phyloP scores from a whole-genome alignment of 768 basidiomycete species.

The Lentinula lateritia region DNA sequence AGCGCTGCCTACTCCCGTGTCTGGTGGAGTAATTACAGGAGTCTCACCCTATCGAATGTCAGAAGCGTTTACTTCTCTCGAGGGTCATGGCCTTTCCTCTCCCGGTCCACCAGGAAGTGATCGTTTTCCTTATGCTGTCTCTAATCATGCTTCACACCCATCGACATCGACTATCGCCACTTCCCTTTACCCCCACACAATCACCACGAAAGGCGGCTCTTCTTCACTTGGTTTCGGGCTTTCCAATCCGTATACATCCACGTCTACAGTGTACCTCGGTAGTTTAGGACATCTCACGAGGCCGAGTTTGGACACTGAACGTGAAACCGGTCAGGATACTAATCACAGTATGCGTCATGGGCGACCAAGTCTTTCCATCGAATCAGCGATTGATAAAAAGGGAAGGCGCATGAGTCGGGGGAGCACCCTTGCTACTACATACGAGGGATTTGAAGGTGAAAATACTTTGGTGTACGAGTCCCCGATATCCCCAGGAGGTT shows the following conservation, averaged over 20 bases:
- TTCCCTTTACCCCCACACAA: not conserved
- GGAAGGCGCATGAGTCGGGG: not conserved
- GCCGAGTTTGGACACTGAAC: not conserved
- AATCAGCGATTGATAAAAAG: not conserved
- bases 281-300: not conserved
- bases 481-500: not conserved
- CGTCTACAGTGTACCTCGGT: not conserved
- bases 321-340: not conserved
- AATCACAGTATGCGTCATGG: not conserved
- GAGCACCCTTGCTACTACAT: not conserved
- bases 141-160: not conserved
- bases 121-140: not conserved
- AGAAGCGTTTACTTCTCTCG: not conserved
- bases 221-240: not conserved
- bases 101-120: not conserved
- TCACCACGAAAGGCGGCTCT: not conserved
- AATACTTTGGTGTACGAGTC: not conserved
- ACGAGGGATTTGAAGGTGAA: not conserved
- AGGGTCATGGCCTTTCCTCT: not conserved
- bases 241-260: not conserved
- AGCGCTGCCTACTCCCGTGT: not conserved
- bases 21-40: not conserved
- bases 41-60: not conserved
- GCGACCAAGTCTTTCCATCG: not conserved
- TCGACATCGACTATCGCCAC: not conserved